Base-by-base conservation (phyloP, 805 yeast genomes). In the Myxozyma kluyveri region DNA sequence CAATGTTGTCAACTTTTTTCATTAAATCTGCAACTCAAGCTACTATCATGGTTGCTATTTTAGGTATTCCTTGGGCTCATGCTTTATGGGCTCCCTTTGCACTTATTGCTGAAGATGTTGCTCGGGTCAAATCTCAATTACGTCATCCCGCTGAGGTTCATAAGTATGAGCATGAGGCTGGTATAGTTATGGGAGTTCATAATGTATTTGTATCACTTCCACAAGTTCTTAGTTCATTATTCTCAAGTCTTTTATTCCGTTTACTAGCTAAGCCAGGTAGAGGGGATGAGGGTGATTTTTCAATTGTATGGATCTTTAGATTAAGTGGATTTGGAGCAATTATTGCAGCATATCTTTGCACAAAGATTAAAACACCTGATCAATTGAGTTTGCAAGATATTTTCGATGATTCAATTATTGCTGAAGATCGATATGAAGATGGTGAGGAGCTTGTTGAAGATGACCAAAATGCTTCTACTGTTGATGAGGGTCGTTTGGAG, bases 31-130 rank as follows among this genome's bases (percentile, higher is more conserved):
- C 78, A 4, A 47, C 47, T 0, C 68, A 64, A 10, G 84, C 82
- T 0, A 74, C 80, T 6, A 56, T 69, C 0, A 63, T 81, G 63
- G 77, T 81, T 58, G 81, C 73, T 0, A 60, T 80, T 14, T 63
- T 80, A 40, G 86, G 86, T 2, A 67, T 81, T 19, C 76, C 84
- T 0, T 82, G 86, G 86, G 85, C 86, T 1, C 72, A 72, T 52
- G 82, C 84, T 0, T 71, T 80, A 17, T 82, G 86, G 86, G 81
- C 82, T 2, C 86, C 86, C 4, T 82, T 80, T 64, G 81, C 80
- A 1, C 61, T 82, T 35, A 79, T 82, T 9, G 77, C 83, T 31
- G 82, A 79, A 59, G 83, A 79, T 55, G 70, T 78, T 17, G 71
- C 81, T 27, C 66, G 81, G 47, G 75, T 79, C 27, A 77, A 75